These are phyloP conservation scores for Dispira parvispora DNA, from an alignment of 192 early-diverging fungal genomes.

Conservation along the genomic window DNA sequence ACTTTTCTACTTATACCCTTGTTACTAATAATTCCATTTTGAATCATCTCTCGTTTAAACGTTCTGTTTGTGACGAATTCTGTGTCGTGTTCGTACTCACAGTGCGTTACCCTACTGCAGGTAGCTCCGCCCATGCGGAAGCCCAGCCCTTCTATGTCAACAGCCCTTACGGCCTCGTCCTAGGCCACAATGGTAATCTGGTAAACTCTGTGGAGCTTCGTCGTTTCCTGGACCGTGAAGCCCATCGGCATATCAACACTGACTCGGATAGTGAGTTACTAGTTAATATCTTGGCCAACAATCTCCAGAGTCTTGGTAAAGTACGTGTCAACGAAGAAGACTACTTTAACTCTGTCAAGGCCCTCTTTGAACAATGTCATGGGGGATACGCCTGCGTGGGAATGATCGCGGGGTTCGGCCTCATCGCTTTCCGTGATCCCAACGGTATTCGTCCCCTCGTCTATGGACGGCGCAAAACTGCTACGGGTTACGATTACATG, in stretches of 20 bases:
- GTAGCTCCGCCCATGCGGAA: constrained; percentile 87
- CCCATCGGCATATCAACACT: constrained; percentile 99
- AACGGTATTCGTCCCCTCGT: constrained; percentile 94
- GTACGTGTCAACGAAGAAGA: constrained; percentile 96
- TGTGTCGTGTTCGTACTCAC: constrained; percentile 9
- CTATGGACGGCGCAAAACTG: constrained; percentile 61
- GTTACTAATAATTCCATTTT: too few species aligned
- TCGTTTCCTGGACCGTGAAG: constrained; percentile 78
- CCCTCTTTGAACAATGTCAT: constrained; percentile 61
- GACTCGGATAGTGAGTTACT: constrained; percentile 98
- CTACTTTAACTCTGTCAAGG: constrained; percentile 82
- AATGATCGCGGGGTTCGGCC: constrained; percentile 96
- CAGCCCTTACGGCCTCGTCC: constrained; percentile 91
- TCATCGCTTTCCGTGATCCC: constrained; percentile 89
- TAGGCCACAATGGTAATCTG: constrained; percentile 97
- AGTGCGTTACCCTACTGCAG: constrained; percentile 98
- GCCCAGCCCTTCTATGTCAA: constrained; percentile 99
- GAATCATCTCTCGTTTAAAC: constrained; percentile 9
- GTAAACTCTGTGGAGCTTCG: constrained; percentile 84
- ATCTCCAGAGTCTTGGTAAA: constrained; percentile 95
- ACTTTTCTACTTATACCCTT: too few species aligned
- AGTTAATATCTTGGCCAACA: constrained; percentile 93
- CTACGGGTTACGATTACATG: constrained; percentile 87
- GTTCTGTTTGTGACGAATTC: constrained; percentile 9
- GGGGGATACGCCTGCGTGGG: constrained; percentile 92